These are phyloP conservation scores for Malus hybrid DNA, from an alignment of 331 rosid species.

Conservation along the genomic window DNA sequence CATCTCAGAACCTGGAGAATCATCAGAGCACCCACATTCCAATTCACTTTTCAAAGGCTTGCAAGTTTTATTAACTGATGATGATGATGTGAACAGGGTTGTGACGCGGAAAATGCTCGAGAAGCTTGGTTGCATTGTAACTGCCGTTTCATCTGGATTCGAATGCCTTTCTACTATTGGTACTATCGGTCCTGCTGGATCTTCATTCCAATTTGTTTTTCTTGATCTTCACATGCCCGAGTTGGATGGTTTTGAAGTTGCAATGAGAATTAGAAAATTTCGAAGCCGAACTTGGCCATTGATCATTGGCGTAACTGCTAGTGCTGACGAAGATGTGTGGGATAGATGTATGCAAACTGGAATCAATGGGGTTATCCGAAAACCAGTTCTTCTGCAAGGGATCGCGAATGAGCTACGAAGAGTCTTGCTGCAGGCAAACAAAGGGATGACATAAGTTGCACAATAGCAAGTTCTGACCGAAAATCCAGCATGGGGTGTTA, in stretches of 20 bases:
- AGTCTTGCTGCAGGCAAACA: conserved; percentile 57
- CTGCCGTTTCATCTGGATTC: conserved; percentile 68
- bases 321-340: conserved; percentile 63
- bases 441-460: conserved; percentile 25
- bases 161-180: conserved; percentile 74
- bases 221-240: conserved; percentile 85
- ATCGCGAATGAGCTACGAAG: conserved; percentile 62
- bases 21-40: conserved; percentile 55
- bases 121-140: conserved; percentile 85
- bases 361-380: conserved; percentile 60
- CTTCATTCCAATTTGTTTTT: conserved; percentile 58
- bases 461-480: conserved; percentile 9
- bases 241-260: conserved; percentile 80
- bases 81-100: conserved; percentile 79
- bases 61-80: conserved; percentile 73
- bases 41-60: conserved; percentile 65
- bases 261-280: conserved; percentile 63
- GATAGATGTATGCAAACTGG: conserved; percentile 67
- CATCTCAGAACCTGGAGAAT: conserved; percentile 73
- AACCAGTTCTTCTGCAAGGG: conserved; percentile 68
- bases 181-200: conserved; percentile 46
- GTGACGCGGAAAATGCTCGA: conserved; percentile 81
- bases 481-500: background rate
- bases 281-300: conserved; percentile 78
- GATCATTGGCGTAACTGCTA: conserved; percentile 56